Evolutionary conservation across 129 eudicot genomes (phyloP).

Genomic region (Calendula officinalis): DNA sequence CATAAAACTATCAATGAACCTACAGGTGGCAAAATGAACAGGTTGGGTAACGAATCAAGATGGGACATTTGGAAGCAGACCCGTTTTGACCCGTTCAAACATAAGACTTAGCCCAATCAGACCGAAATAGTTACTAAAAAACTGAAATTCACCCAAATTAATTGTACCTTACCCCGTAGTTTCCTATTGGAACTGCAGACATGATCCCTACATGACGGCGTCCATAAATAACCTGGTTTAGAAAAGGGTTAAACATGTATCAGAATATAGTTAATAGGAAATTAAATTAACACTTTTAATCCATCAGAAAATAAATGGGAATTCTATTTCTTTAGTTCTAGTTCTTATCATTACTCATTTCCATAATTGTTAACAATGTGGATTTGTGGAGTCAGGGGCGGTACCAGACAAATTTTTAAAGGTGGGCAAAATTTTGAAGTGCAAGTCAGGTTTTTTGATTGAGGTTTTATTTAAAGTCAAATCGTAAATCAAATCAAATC

Average conservation of each 20-base stretch:
- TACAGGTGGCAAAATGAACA: background rate
- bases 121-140: background rate
- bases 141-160: background rate
- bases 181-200: slow-evolving; percentile 47
- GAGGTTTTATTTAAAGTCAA: too few relatives aligned
- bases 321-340: background rate
- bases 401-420: too few relatives aligned
- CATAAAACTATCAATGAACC: slow-evolving; percentile 11
- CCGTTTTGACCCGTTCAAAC: background rate
- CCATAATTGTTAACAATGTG: background rate
- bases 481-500: too few relatives aligned
- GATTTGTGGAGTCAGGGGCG: too few relatives aligned
- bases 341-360: background rate
- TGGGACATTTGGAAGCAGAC: background rate
- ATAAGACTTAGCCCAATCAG: background rate
- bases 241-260: background rate
- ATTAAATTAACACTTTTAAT: slow-evolving; percentile 1
- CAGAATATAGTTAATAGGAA: slow-evolving; percentile 12
- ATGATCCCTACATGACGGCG: slow-evolving; percentile 45
- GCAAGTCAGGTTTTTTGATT: too few relatives aligned
- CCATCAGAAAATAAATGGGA: background rate
- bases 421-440: too few relatives aligned
- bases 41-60: background rate
- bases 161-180: slow-evolving; percentile 44
- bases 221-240: slow-evolving; percentile 38